Percentiles rank a stretch among this genome's conserved stretches.
These are phyloP conservation scores for Vitellaria paradoxa DNA, from an alignment of 179 eudicot genomes.

Conservation along the genomic window DNA sequence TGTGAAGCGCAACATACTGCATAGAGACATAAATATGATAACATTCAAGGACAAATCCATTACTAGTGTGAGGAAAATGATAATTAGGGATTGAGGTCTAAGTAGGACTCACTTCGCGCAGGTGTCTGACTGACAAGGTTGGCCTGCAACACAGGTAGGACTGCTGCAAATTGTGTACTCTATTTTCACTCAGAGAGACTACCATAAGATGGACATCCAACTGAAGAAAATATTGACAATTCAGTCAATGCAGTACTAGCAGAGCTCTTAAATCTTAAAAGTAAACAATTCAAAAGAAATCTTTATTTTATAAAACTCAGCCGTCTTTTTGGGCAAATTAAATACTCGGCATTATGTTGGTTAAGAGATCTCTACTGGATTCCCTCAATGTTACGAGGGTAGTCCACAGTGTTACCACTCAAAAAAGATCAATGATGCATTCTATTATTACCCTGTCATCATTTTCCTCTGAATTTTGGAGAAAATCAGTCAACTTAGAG, in stretches of 20 bases:
- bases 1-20: slow-evolving; percentile 65
- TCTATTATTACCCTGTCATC: slow-evolving; percentile 46
- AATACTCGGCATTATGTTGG: neutral
- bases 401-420: neutral
- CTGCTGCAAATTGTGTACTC: slow-evolving; percentile 34
- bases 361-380: neutral
- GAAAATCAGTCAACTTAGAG: slow-evolving; percentile 52
- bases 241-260: neutral
- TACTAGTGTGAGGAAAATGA: neutral
- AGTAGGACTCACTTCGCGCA: slow-evolving; percentile 45
- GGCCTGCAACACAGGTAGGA: slow-evolving; percentile 52
- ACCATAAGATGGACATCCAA: slow-evolving; percentile 49
- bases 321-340: neutral
- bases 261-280: neutral
- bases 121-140: slow-evolving; percentile 44
- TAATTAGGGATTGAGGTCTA: neutral
- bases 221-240: slow-evolving; percentile 31
- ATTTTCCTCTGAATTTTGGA: slow-evolving; percentile 44
- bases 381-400: neutral
- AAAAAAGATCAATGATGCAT: neutral
- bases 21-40: neutral
- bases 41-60: neutral
- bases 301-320: neutral
- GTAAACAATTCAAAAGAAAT: neutral
- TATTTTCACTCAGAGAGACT: slow-evolving; percentile 51